Evolutionary conservation across 345 rosid genomes (phyloP).

Genomic region (Eucalyptus polybractea): DNA sequence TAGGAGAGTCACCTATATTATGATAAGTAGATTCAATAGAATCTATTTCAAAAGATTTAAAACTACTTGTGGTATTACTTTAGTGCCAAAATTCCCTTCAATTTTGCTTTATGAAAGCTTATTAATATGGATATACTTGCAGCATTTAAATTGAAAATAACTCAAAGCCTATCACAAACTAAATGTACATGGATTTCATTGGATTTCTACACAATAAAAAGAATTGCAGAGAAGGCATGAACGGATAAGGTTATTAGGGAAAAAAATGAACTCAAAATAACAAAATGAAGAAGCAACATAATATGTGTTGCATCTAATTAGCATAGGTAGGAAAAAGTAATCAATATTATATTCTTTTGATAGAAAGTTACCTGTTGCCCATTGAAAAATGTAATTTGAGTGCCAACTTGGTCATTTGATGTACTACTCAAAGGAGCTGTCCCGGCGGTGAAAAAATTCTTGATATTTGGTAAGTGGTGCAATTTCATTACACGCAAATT

Average conservation of each 20-base stretch:
- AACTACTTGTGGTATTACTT: neutral
- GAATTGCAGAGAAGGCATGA: neutral
- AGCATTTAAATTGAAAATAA: neutral
- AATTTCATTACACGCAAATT: neutral
- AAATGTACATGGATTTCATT: neutral
- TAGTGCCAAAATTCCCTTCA: neutral
- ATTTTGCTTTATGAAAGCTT: neutral
- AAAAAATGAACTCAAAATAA: neutral
- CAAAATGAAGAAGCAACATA: neutral
- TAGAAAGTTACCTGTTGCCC: neutral
- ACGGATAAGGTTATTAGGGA: neutral
- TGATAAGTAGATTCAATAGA: rapidly evolving
- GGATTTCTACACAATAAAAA: neutral
- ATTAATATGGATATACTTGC: neutral
- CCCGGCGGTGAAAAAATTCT: rapidly evolving
- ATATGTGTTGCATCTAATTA: neutral
- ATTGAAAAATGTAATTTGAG: neutral
- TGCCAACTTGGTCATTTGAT: no score
- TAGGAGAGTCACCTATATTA: no score
- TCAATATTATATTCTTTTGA: neutral
- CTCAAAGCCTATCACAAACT: neutral
- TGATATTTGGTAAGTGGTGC: rapidly evolving
- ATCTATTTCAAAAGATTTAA: no score
- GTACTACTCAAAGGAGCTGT: rapidly evolving
- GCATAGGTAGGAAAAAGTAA: neutral